A percentile compares a stretch with the other conserved stretches of the same genome.
These are phyloP conservation scores for Dictyostelium capitatum DNA, from an alignment of 78 protist species.

Conservation along the genomic window DNA sequence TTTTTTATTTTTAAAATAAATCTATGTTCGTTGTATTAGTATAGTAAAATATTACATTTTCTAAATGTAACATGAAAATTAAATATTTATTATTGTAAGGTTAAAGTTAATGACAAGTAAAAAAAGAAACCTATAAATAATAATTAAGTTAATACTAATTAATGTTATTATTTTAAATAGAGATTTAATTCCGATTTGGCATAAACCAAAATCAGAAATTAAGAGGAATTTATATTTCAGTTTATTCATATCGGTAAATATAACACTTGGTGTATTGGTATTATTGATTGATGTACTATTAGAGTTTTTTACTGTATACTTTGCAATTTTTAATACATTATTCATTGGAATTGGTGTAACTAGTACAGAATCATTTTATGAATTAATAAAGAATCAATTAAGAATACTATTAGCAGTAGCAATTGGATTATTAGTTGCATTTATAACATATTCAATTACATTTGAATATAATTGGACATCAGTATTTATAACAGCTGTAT, in stretches of 20 bases:
- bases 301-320: slow-evolving; percentile 2
- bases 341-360: background rate
- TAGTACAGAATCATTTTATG: background rate
- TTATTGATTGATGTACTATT: background rate
- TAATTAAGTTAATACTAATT: background rate
- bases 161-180: background rate
- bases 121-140: no score
- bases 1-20: no score
- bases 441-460: background rate
- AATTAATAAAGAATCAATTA: background rate
- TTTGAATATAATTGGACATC: background rate
- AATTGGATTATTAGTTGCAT: background rate
- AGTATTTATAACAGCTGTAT: background rate
- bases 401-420: background rate
- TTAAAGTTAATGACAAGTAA: background rate
- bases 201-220: slow-evolving; percentile 9
- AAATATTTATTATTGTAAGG: background rate
- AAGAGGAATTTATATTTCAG: slow-evolving; percentile 16
- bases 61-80: background rate
- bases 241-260: background rate
- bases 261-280: background rate
- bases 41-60: background rate
- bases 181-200: background rate
- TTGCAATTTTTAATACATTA: slow-evolving; percentile 16
- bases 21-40: no score